Evolutionary conservation across 495 filamentous ascomycete species (phyloP), one percentile per base, ranked within the genome.

Genomic region (Gamarada debralockiae): DNA sequence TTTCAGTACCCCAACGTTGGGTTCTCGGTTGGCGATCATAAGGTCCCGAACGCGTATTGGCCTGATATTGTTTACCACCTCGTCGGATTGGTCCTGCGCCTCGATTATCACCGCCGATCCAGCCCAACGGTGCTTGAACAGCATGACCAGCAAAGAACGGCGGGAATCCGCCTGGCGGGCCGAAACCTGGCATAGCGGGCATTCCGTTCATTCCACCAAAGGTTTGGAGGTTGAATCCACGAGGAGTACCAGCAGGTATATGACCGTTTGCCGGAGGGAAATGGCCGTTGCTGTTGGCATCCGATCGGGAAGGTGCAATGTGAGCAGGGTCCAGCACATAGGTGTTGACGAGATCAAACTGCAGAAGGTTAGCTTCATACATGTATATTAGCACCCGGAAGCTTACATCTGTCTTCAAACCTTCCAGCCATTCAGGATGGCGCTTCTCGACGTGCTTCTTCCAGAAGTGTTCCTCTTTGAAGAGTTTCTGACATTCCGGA

Each of bases 391-490:
- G 24, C 53, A 55, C 31, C 33, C 39, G 21, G 13, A 24, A 7
- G 73, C 82, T 76, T 78, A 95, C 93, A 73, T 96, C 90, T 62
- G 81, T 80, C 69, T 83, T 84, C 63, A 96, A 76, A 48, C 73
- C 79, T 12, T 92, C 84, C 45, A 85, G 79, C 90, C 90, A 99
- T 51, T 97, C 92, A 0, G 77, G 57, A 64, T 99, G 93, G 27
- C 95, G 86, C 71, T 98, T 98, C 67, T 97, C 95, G 17, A 97
- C 81, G 60, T 99, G 93, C 73, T 99, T 99, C 57, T 82, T 84
- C 93, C 93, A 99, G 67, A 97, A 99, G 55, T 85, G 77, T 5
- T 95, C 86, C 27, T 92, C 95, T 68, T 97, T 97, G 81, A 99
- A 99, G 18, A 97, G 76, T 67, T 99, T 99, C 0, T 88, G 83